A percentile compares a stretch with the other conserved stretches of the same genome.
These are phyloP conservation scores for Trichoderma cornu-damae DNA, from an alignment of 2,329 filamentous ascomycete species.

Conservation along the genomic window DNA sequence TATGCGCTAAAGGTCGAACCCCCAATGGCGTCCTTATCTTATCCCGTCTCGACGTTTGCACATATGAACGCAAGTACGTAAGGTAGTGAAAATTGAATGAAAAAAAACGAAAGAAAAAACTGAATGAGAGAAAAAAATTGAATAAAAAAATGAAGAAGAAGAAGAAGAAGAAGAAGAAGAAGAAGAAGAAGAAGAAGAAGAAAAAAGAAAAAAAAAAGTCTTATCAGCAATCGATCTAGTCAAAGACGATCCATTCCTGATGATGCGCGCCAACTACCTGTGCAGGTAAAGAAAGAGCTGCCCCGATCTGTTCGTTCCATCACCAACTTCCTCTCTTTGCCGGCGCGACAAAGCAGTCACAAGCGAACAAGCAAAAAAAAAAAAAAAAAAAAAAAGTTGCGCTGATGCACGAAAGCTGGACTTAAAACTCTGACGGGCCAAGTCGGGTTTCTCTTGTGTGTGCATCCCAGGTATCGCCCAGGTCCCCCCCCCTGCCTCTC, in stretches of 20 bases:
- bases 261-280: not conserved
- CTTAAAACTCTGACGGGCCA: constrained; percentile 6
- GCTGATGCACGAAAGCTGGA: constrained; percentile 11
- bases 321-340: not conserved
- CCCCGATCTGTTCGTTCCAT: not conserved
- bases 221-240: constrained; percentile 6
- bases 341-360: not conserved
- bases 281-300: no score
- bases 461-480: constrained; percentile 6
- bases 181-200: not conserved
- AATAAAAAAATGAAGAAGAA: no score
- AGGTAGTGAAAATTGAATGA: no score
- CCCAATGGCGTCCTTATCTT: no score
- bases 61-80: no score
- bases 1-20: no score
- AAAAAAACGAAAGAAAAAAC: no score
- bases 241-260: constrained; percentile 3
- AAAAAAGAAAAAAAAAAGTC: not conserved
- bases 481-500: not conserved
- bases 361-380: constrained; percentile 4
- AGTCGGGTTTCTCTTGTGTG: constrained; percentile 12
- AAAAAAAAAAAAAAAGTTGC: no score
- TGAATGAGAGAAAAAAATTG: no score
- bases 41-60: no score
- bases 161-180: no score